phyloP scores from a whole-genome alignment of 331 rosid species.

The Pyrus hybrid region DNA sequence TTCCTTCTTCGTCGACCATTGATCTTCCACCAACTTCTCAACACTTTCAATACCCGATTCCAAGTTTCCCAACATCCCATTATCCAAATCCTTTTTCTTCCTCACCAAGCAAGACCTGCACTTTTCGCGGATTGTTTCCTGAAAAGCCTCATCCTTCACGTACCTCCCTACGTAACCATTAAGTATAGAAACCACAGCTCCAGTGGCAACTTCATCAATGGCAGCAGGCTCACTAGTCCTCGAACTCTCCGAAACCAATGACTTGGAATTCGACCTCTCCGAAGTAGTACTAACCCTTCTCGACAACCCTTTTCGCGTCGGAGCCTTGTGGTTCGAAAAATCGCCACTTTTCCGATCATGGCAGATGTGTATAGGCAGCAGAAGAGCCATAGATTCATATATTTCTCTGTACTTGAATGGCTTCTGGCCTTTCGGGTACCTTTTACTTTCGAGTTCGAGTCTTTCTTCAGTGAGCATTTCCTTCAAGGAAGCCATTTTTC shows the following conservation, averaged over 20 bases:
- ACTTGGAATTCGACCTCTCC: slow-evolving; percentile 20
- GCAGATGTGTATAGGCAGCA: slow-evolving; percentile 45
- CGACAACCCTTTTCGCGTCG: slow-evolving; percentile 25
- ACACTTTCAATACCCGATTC: slow-evolving; percentile 40
- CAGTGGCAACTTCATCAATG: slow-evolving; percentile 49
- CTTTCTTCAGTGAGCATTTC: slow-evolving; percentile 58
- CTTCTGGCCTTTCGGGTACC: not conserved
- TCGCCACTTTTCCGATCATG: slow-evolving; percentile 20
- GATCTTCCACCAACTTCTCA: slow-evolving; percentile 44
- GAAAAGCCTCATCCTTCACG: slow-evolving; percentile 39
- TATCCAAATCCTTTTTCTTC: slow-evolving; percentile 16
- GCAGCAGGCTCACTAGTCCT: slow-evolving; percentile 35
- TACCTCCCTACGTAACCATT: slow-evolving; percentile 57
- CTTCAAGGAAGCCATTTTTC: slow-evolving; percentile 47
- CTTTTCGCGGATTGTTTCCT: slow-evolving; percentile 33
- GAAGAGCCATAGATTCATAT: slow-evolving; percentile 17
- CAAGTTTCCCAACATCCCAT: slow-evolving; percentile 31
- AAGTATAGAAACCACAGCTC: slow-evolving; percentile 56
- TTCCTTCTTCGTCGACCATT: slow-evolving; percentile 22
- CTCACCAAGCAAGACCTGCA: slow-evolving; percentile 47
- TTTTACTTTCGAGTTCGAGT: slow-evolving; percentile 7
- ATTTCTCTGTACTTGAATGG: slow-evolving; percentile 5
- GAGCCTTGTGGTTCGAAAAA: slow-evolving; percentile 13
- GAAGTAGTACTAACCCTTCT: slow-evolving; percentile 30
- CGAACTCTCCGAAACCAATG: slow-evolving; percentile 25